phyloP scores from a whole-genome alignment of 2,329 filamentous ascomycete species.

The Alternaria rosae region DNA sequence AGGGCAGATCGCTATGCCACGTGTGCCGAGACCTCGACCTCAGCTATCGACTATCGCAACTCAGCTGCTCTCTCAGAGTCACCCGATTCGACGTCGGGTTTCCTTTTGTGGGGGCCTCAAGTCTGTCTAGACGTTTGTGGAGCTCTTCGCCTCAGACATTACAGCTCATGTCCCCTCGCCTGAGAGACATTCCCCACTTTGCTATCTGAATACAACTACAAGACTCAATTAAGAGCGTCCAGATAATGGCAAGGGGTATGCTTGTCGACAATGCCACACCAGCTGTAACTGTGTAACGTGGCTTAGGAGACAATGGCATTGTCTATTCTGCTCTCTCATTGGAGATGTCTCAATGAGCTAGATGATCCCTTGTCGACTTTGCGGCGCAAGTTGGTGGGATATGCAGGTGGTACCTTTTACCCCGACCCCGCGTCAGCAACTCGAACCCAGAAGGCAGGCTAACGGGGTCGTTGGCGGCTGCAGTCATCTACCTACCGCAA shows the following conservation, averaged over 20 bases:
- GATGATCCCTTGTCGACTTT: constrained; percentile 5
- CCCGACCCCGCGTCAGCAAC: constrained; percentile 34
- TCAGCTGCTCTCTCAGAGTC: constrained; percentile 4
- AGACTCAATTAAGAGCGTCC: neutral
- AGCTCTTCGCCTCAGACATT: constrained; percentile 18
- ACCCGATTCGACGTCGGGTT: constrained; percentile 5
- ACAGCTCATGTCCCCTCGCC: constrained; percentile 6
- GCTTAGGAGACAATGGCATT: constrained; percentile 8
- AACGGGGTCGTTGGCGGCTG: constrained; percentile 10
- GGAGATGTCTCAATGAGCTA: constrained; percentile 15
- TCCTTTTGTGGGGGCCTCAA: constrained; percentile 2
- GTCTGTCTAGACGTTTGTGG: constrained; percentile 5
- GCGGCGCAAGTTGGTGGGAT: constrained; percentile 5
- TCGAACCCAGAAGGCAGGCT: constrained; percentile 13
- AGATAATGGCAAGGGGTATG: constrained; percentile 3
- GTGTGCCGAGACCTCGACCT: neutral
- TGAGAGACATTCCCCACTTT: constrained; percentile 11
- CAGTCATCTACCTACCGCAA: constrained; percentile 5
- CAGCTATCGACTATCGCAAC: neutral
- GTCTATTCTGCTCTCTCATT: constrained; percentile 11
- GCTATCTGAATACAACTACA: neutral
- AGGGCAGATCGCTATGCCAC: constrained; percentile 1
- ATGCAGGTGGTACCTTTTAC: constrained; percentile 23
- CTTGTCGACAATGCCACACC: neutral
- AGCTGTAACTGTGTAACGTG: constrained; percentile 5